Evolutionary conservation across 306 rosid species (phyloP).

Genomic region (Mimosa bimucronata): DNA sequence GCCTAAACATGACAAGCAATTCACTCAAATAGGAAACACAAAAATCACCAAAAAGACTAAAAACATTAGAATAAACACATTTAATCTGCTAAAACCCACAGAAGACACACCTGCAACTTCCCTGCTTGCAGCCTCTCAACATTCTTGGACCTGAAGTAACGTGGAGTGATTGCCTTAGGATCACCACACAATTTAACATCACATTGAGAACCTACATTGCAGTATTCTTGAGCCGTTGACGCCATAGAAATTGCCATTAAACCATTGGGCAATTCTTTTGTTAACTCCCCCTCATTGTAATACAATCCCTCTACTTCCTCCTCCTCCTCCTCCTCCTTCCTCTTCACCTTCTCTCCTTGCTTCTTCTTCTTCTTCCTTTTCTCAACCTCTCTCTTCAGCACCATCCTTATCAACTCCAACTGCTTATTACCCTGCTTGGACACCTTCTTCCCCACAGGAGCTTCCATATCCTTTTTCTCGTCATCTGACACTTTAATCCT

Average conservation of each 20-base stretch:
- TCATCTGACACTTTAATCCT: constrained; percentile 46
- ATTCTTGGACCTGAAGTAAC: constrained; percentile 92
- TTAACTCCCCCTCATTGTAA: constrained; percentile 55
- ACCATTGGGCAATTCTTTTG: constrained; percentile 86
- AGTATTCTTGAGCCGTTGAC: constrained; percentile 46
- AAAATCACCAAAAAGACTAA: constrained; percentile 13
- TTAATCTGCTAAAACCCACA: constrained; percentile 3
- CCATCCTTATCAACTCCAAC: constrained; percentile 89
- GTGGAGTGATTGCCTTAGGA: constrained; percentile 42
- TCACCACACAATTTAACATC: constrained; percentile 53
- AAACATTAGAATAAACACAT: constrained; percentile 4
- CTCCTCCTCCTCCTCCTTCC: constrained; percentile 30
- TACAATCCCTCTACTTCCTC: constrained; percentile 46
- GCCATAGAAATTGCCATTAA: constrained; percentile 81
- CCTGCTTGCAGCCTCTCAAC: constrained; percentile 63
- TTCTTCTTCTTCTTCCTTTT: constrained; percentile 50
- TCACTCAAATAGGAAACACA: constrained; percentile 9
- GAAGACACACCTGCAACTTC: constrained; percentile 59
- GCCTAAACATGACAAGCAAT: constrained; percentile 42
- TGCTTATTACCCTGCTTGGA: constrained; percentile 60
- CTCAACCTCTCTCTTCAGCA: constrained; percentile 79
- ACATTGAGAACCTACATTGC: constrained; percentile 63
- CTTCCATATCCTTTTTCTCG: constrained; percentile 43
- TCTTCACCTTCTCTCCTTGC: constrained; percentile 24
- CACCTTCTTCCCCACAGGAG: constrained; percentile 45